A percentile compares a stretch with the other conserved stretches of the same genome.
Conservation (phyloP, 768 basidiomycete species). For the Podaxis carcinomalis region DNA sequence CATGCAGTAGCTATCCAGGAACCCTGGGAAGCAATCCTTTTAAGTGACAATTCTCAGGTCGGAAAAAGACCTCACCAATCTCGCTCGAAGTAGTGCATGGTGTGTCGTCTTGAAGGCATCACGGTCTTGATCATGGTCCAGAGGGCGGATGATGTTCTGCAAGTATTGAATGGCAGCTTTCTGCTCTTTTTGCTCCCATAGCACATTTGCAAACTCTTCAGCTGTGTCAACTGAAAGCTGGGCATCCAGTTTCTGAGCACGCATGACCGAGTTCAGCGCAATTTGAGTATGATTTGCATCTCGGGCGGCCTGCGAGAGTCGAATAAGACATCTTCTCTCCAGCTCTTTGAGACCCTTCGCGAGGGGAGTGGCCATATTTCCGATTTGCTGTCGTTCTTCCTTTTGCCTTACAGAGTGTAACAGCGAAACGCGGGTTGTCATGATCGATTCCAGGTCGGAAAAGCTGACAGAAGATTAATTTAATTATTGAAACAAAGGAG, state of each 20-base stretch:
- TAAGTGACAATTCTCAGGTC: neutral
- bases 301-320: slow-evolving; percentile 70
- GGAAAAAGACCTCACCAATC: slow-evolving; percentile 46
- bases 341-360: slow-evolving; percentile 45
- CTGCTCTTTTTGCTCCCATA: slow-evolving; percentile 88
- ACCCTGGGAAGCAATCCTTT: slow-evolving; percentile 47
- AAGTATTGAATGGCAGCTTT: slow-evolving; percentile 76
- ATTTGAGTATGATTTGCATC: slow-evolving; percentile 66
- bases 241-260: slow-evolving; percentile 61
- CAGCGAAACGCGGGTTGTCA: slow-evolving; percentile 81
- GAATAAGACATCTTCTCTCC: slow-evolving; percentile 69
- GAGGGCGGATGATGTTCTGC: slow-evolving; percentile 29
- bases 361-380: slow-evolving; percentile 58
- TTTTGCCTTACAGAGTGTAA: slow-evolving; percentile 64
- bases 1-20: slow-evolving; percentile 89
- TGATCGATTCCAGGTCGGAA: slow-evolving; percentile 64
- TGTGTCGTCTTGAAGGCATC: slow-evolving; percentile 26
- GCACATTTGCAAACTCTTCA: slow-evolving; percentile 82
- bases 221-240: slow-evolving; percentile 47
- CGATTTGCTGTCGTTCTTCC: slow-evolving; percentile 75
- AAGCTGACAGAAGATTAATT: slow-evolving; percentile 47
- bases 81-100: slow-evolving; percentile 41
- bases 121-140: neutral
- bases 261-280: slow-evolving; percentile 80
- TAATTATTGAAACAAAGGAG: neutral